Conservation (phyloP, 805 yeast genomes). For the Hemisphaericaspora nanyangensis region DNA sequence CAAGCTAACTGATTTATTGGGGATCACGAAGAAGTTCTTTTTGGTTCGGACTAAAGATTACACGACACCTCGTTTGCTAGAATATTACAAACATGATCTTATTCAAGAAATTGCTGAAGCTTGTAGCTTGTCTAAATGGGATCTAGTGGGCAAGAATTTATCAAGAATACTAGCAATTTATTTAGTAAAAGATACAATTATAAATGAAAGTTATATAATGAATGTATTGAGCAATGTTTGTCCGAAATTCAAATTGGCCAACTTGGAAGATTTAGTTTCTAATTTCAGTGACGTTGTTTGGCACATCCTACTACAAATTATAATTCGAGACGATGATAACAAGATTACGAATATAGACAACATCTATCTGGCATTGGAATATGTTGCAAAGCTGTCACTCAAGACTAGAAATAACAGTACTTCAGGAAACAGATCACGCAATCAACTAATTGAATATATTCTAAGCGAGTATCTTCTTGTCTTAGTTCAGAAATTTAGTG, state of each 20-base stretch:
- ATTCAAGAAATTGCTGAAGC: constrained; percentile 60
- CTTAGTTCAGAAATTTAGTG: constrained; percentile 74
- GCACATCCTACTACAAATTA: constrained; percentile 30
- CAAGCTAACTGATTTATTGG: constrained; percentile 61
- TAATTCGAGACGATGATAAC: constrained; percentile 25
- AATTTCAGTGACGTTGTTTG: constrained; percentile 38
- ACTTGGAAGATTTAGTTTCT: constrained; percentile 30
- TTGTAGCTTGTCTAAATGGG: constrained; percentile 40
- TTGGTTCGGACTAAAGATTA: constrained; percentile 65
- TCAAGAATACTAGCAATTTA: constrained; percentile 56
- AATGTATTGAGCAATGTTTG: constrained; percentile 51
- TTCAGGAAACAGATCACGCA: constrained; percentile 6
- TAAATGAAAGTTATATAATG: constrained; percentile 48
- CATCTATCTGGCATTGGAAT: constrained; percentile 42
- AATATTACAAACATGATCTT: constrained; percentile 59
- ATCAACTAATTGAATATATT: constrained; percentile 20
- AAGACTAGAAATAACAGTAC: neutral
- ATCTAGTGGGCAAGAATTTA: constrained; percentile 46
- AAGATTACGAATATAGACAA: constrained; percentile 21
- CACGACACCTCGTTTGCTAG: constrained; percentile 73
- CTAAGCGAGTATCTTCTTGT: constrained; percentile 65
- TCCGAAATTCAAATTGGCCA: constrained; percentile 39
- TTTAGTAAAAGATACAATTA: constrained; percentile 45
- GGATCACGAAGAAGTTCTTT: constrained; percentile 58
- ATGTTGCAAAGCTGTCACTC: constrained; percentile 26